These are phyloP conservation scores for Xylaria digitata DNA, from an alignment of 2,329 filamentous ascomycete species.

Conservation along the genomic window DNA sequence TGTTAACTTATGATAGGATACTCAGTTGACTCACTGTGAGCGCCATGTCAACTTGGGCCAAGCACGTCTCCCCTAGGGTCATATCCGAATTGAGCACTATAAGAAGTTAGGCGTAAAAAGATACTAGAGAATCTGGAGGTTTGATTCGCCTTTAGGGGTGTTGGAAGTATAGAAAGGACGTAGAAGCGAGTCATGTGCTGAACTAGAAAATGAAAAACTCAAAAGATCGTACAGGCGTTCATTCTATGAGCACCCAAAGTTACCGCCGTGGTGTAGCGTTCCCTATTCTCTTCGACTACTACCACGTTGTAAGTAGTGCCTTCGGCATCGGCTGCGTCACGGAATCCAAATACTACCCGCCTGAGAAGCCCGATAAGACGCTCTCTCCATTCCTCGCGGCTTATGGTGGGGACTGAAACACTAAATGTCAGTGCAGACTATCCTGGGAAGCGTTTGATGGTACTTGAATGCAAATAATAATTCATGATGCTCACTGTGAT, in stretches of 20 bases:
- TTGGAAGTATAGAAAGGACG: no score
- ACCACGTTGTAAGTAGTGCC: background rate
- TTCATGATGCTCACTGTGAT: background rate
- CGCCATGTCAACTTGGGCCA: background rate
- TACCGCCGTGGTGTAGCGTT: background rate
- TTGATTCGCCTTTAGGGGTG: no score
- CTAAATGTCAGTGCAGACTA: background rate
- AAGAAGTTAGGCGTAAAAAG: background rate
- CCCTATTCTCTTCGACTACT: background rate
- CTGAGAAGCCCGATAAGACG: background rate
- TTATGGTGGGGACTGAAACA: background rate
- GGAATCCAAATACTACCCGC: background rate
- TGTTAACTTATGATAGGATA: background rate
- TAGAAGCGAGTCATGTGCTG: no score
- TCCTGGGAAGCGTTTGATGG: no score
- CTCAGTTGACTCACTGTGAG: background rate
- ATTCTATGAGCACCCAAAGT: background rate
- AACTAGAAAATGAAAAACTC: no score
- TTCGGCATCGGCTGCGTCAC: background rate
- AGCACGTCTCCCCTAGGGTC: constrained; percentile 6
- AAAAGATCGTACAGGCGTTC: no score
- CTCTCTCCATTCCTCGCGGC: background rate
- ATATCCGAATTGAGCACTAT: background rate
- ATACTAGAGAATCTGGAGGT: no score
- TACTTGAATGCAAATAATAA: no score